Evolutionary conservation across 2,329 filamentous ascomycete species (phyloP), one percentile per base, ranked within the genome.

Genomic region (Xylariomycetidae sp.): DNA sequence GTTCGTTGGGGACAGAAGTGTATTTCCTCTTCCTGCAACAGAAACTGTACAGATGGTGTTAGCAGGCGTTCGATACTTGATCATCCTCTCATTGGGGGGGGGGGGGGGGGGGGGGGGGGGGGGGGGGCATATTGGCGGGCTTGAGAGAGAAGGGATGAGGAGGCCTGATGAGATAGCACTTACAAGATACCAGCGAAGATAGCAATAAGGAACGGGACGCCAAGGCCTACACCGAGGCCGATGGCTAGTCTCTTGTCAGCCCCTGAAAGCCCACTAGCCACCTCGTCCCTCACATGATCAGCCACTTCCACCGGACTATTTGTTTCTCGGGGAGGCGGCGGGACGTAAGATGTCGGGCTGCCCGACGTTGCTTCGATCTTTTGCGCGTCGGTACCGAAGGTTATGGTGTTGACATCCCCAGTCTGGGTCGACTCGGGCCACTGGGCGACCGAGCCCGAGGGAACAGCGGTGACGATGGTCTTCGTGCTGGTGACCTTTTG

Each of bases 221-320:
- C 67, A 8, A 69, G 31, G 1, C 71, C 70, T 2, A 74, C 61
- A 25, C 60, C 62, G 2, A 73, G 46, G 4, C 72, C 71, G 16
- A 74, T 57, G 27, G 74, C 65, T 20, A 72, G 33, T 15, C 62
- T 62, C 18, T 64, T 69, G n/a, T 56, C 58, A 3, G 63, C 58
- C 0, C 65, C 62, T 2, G 50, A 37, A 2, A 53, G 50, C 18
- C 50, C 40, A 0, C 46, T 53, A 7, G 37, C 25, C 3, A 36
- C 30, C 10, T 41, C 22, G 11, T 38, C 46, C 20, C 20, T n/a
- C 20, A n/a, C 8, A 23, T 8, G 8, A 4, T 57, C 36, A 1
- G 57, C 16, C 6, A 46, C 32, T 3, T 49, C 39, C 40, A 4
- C 37, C 34, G 1, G 20, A 23, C n/a, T n/a, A n/a, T n/a, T 30